Base-by-base conservation (phyloP, 1,284 basidiomycete species). In the Amylostereum chailletii region DNA sequence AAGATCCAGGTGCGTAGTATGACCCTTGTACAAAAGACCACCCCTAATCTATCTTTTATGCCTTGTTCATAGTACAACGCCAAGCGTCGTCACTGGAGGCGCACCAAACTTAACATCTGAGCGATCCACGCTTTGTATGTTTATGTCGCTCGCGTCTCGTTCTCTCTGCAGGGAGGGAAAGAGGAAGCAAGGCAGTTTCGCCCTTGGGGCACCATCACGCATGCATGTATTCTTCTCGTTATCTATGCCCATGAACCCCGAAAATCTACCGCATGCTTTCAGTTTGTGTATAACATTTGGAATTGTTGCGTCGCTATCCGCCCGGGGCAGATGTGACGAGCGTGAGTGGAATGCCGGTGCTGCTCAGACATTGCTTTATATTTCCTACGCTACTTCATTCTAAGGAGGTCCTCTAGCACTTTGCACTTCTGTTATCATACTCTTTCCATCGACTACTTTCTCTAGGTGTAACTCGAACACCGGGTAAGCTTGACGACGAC, bases 51-150 rank as follows among this genome's bases (percentile, higher is more conserved):
- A 19, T 19, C 1, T 19, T 19, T 19, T 19, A 19, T 19, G 19
- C 19, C 19, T 19, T 19, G 19, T 19, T 19, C 19, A 53, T 60
- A 81, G 88, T 94, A 93, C 71, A 94, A 94, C 73, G 89, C 91
- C 61, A 94, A 94, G 76, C 81, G 90, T 59, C 85, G 90, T 68
- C 90, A 94, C 77, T 94, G 91, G 91, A 82, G 91, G 67, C 86
- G 91, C 71, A 94, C 90, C 56, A 94, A 94, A 76, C 82, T 94
- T 74, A 93, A 93, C 77, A 85, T 94, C 70, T 94, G 84, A 79
- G 57, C 62, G 27, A 34, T 26, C 41, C 19, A 5, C 33, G 34
- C 6, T 31, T 19, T 41, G 29, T 38, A 37, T 42, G 36, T 42
- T 42, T 37, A 4, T 50, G n/a, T 26, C 36, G 32, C 30, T 36